These are phyloP conservation scores for Hypoxylon subgilvum DNA, from an alignment of 495 filamentous ascomycete species.

Conservation along the genomic window DNA sequence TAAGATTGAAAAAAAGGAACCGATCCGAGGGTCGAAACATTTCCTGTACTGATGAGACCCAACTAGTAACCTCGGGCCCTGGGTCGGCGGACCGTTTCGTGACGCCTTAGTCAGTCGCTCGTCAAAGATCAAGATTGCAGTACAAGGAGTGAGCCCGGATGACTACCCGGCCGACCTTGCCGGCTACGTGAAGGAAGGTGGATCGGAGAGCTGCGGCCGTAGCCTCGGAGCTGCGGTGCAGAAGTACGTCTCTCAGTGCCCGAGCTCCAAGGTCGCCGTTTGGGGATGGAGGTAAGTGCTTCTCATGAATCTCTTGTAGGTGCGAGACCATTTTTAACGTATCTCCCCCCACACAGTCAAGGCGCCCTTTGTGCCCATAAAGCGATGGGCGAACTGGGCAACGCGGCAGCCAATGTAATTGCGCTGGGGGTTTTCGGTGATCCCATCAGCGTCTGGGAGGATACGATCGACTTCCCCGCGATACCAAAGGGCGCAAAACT, in stretches of 20 bases:
- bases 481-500: constrained; percentile 11
- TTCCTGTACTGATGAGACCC: constrained; percentile 9
- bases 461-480: constrained; percentile 20
- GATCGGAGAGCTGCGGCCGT: constrained; percentile 25
- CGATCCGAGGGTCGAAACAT: too few species aligned
- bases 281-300: constrained; percentile 38
- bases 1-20: constrained; percentile 5
- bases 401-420: constrained; percentile 25
- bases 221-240: constrained; percentile 21
- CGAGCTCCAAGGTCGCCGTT: constrained; percentile 24
- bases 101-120: constrained; percentile 20
- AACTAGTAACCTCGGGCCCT: constrained; percentile 30
- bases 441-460: constrained; percentile 29
- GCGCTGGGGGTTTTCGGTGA: constrained; percentile 33
- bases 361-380: constrained; percentile 36
- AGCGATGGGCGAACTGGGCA: constrained; percentile 16
- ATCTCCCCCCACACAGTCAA: constrained; percentile 25
- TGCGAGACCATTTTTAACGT: not conserved
- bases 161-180: constrained; percentile 35
- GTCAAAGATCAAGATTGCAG: constrained; percentile 12
- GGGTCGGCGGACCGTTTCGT: constrained; percentile 31
- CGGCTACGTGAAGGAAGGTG: constrained; percentile 30
- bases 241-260: constrained; percentile 25
- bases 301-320: not conserved
- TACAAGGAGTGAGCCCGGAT: constrained; percentile 28